Conservation (phyloP, 1,139 yeast genomes). For the Meyerozyma guilliermondii region DNA sequence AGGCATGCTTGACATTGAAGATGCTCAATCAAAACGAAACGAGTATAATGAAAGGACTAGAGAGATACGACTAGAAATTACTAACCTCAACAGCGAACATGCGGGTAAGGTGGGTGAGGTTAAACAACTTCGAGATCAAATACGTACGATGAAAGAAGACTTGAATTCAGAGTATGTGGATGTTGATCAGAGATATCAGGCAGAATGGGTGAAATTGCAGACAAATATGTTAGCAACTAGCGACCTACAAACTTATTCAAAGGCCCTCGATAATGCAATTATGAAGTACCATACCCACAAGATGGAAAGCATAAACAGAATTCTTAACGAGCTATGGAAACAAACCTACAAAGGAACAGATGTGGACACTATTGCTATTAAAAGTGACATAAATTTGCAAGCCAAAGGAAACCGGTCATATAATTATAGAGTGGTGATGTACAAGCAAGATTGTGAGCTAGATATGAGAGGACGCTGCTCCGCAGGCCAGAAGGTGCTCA, state of each 20-base stretch:
- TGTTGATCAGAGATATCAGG: slow-evolving; percentile 57
- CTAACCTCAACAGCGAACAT: slow-evolving; percentile 58
- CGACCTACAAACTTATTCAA: slow-evolving; percentile 77
- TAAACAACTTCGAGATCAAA: slow-evolving; percentile 75
- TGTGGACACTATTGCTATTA: slow-evolving; percentile 83
- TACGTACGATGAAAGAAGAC: slow-evolving; percentile 50
- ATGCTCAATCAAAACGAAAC: slow-evolving; percentile 63
- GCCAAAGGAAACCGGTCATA: slow-evolving; percentile 66
- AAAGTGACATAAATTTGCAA: slow-evolving; percentile 66
- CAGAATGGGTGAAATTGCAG: slow-evolving; percentile 72
- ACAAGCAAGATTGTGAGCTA: slow-evolving; percentile 82
- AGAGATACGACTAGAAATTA: slow-evolving; percentile 48
- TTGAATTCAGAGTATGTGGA: slow-evolving; percentile 66
- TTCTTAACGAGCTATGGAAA: slow-evolving; percentile 89
- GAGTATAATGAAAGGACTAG: slow-evolving; percentile 59
- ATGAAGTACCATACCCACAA: slow-evolving; percentile 89
- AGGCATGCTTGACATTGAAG: slow-evolving; percentile 36
- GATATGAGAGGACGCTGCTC: slow-evolving; percentile 99
- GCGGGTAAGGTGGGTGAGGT: slow-evolving; percentile 84
- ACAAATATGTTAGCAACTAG: slow-evolving; percentile 76
- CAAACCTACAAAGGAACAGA: slow-evolving; percentile 93
- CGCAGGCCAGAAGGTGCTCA: slow-evolving; percentile 95
- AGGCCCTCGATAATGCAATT: slow-evolving; percentile 86
- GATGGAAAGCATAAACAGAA: slow-evolving; percentile 88
- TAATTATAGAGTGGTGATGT: slow-evolving; percentile 94